Conservation (phyloP, 2,329 filamentous ascomycete species). For the Bipolaris bicolor region DNA sequence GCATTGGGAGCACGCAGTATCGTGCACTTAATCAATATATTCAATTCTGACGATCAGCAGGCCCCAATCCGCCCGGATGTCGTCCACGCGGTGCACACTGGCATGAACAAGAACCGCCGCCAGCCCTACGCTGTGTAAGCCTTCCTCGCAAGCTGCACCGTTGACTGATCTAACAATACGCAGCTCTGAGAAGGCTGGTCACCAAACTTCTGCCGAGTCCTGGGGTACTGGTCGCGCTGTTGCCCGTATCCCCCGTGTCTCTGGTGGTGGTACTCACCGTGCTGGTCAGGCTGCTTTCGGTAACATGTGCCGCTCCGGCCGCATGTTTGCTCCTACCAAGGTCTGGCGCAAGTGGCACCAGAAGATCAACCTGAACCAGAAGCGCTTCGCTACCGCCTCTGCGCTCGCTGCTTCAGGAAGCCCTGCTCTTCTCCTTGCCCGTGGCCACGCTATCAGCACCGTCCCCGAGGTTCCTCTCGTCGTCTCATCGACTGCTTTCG, state of each 20-base stretch:
- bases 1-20: not conserved
- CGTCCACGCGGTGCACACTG: slow-evolving; percentile 98
- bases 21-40: not conserved
- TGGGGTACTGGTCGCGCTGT: slow-evolving; percentile 99
- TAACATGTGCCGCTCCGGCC: slow-evolving; percentile 99
- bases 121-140: slow-evolving; percentile 95
- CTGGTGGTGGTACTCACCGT: slow-evolving; percentile 99
- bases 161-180: slow-evolving; percentile 24
- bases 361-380: slow-evolving; percentile 99
- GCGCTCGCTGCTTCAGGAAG: slow-evolving; percentile 96
- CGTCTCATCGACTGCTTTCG: slow-evolving; percentile 88
- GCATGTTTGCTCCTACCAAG: slow-evolving; percentile 99
- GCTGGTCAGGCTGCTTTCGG: slow-evolving; percentile 99
- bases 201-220: slow-evolving; percentile 99
- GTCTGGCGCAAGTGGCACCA: slow-evolving; percentile 99
- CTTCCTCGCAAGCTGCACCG: slow-evolving; percentile 8
- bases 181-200: slow-evolving; percentile 91
- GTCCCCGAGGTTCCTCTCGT: slow-evolving; percentile 98
- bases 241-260: slow-evolving; percentile 99
- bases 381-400: slow-evolving; percentile 97
- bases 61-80: slow-evolving; percentile 98
- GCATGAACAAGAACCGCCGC: slow-evolving; percentile 99
- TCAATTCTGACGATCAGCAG: slow-evolving; percentile 27
- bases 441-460: slow-evolving; percentile 91
- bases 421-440: slow-evolving; percentile 91